Evolutionary conservation across 2,329 filamentous ascomycete species (phyloP).

Genomic region (Hymenoscyphus occultus): DNA sequence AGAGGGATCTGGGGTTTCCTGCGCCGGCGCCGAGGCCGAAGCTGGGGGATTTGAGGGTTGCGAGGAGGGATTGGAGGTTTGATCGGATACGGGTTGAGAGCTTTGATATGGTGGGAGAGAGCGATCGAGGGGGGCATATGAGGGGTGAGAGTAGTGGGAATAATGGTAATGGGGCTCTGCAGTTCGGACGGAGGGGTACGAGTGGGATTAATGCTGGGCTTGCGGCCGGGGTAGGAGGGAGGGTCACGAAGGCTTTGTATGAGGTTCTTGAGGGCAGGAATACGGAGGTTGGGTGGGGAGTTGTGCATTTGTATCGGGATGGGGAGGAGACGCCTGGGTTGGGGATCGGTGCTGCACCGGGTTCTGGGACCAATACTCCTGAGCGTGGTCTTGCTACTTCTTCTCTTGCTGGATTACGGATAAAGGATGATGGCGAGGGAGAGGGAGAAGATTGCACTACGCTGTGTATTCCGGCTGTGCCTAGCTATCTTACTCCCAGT

Average conservation of each 20-base stretch:
- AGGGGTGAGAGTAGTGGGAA: slow-evolving; percentile 41
- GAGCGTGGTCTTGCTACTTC: slow-evolving; percentile 21
- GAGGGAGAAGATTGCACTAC: slow-evolving; percentile 66
- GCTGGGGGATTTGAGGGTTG: slow-evolving; percentile 39
- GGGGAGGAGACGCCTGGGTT: slow-evolving; percentile 67
- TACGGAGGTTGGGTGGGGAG: slow-evolving; percentile 83
- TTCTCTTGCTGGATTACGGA: slow-evolving; percentile 30
- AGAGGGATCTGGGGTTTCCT: slow-evolving; percentile 17
- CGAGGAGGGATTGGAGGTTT: slow-evolving; percentile 73
- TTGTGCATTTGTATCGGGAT: slow-evolving; percentile 92
- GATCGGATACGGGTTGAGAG: slow-evolving; percentile 75
- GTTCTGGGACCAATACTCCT: slow-evolving; percentile 2
- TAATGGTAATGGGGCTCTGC: slow-evolving; percentile 11
- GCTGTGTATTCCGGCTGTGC: slow-evolving; percentile 89
- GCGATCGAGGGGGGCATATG: slow-evolving; percentile 29
- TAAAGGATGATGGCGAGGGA: slow-evolving; percentile 38
- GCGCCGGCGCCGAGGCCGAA: slow-evolving; percentile 17
- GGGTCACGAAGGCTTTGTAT: slow-evolving; percentile 80
- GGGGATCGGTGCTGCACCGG: slow-evolving; percentile 40
- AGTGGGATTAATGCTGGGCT: slow-evolving; percentile 30
- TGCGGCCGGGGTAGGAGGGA: slow-evolving; percentile 44
- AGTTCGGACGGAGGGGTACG: slow-evolving; percentile 6
- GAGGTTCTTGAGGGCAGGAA: slow-evolving; percentile 65
- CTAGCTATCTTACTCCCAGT: slow-evolving; percentile 85
- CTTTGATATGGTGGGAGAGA: slow-evolving; percentile 62